Percentiles rank a stretch among this genome's conserved stretches.
These are phyloP conservation scores for Melampsora abietis-canadensis DNA, from an alignment of 1,284 basidiomycete genomes.

Conservation along the genomic window DNA sequence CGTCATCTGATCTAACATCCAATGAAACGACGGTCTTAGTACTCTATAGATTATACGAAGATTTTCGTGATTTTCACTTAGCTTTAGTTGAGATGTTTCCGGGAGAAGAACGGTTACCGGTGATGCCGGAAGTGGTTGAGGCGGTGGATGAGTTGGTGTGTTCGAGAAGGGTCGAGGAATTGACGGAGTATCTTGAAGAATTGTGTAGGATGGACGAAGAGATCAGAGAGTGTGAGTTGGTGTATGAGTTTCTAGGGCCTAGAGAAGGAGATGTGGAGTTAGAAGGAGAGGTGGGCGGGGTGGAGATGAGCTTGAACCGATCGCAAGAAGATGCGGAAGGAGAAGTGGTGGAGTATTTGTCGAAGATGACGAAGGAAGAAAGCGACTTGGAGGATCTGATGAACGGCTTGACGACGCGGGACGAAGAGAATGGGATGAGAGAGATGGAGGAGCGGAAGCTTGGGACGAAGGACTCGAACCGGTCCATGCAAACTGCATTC, in stretches of 20 bases:
- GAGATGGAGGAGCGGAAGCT: too few relatives aligned
- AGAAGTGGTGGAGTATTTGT: constrained; percentile 32
- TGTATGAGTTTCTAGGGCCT: constrained; percentile 78
- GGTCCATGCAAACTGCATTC: too few relatives aligned
- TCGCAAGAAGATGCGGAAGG: constrained; percentile 23
- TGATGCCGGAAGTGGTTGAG: constrained; percentile 85
- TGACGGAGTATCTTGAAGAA: constrained; percentile 81
- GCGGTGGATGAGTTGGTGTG: constrained; percentile 83
- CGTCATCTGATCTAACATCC: constrained; percentile 53
- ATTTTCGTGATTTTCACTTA: constrained; percentile 98
- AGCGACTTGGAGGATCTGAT: neutral
- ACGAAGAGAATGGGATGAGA: neutral
- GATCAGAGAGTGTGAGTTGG: constrained; percentile 73
- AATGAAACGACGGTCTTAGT: constrained; percentile 64
- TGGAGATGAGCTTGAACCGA: constrained; percentile 42
- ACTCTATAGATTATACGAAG: constrained; percentile 91
- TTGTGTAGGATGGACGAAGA: constrained; percentile 70
- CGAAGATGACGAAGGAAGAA: constrained; percentile 17
- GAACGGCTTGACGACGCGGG: constrained; percentile 6
- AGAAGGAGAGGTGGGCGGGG: constrained; percentile 64
- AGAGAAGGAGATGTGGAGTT: constrained; percentile 74
- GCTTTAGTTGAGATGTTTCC: constrained; percentile 80
- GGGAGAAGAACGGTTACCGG: constrained; percentile 85
- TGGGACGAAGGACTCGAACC: too few relatives aligned
- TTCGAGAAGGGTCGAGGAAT: constrained; percentile 72